Conservation (phyloP, 495 filamentous ascomycete species). For the Daldinia childiae region DNA sequence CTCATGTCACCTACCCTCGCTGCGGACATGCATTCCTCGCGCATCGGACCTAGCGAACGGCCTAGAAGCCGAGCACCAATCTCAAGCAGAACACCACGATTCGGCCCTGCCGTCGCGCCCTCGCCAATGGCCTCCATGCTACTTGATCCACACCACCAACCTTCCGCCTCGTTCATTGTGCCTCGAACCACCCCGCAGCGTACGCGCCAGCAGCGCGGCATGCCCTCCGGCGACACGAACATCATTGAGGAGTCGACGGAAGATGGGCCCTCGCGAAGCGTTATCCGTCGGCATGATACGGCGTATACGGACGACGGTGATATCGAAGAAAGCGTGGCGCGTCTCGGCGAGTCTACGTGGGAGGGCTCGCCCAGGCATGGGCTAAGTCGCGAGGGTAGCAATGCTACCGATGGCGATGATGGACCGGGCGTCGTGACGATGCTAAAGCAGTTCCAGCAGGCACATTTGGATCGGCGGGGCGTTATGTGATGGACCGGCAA, state of each 20-base stretch:
- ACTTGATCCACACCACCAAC: conserved; percentile 88
- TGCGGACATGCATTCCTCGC: conserved; percentile 64
- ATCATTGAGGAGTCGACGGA: conserved; percentile 61
- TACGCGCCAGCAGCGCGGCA: conserved; percentile 52
- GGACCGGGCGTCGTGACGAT: conserved; percentile 80
- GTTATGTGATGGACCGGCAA: conserved; percentile 44
- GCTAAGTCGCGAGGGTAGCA: conserved; percentile 55
- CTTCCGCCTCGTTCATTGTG: conserved; percentile 61
- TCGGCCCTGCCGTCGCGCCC: conserved; percentile 50
- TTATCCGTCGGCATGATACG: conserved; percentile 73
- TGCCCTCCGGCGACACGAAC: conserved; percentile 52
- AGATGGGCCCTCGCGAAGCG: conserved; percentile 68
- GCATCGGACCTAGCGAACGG: conserved; percentile 57
- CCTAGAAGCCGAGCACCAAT: conserved; percentile 44
- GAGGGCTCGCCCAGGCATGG: conserved; percentile 56
- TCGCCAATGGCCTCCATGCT: conserved; percentile 77
- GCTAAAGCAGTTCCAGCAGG: conserved; percentile 90
- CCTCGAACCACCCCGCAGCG: conserved; percentile 57
- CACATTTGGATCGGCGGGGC: conserved; percentile 69
- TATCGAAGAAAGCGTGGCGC: conserved; percentile 60
- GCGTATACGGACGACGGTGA: conserved; percentile 63
- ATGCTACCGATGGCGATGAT: conserved; percentile 49
- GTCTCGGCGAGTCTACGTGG: conserved; percentile 63
- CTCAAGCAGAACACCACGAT: conserved; percentile 43
- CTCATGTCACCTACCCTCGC: conserved; percentile 69